Evolutionary conservation across 2,329 filamentous ascomycete species (phyloP), one percentile per base, ranked within the genome.

Genomic region (Trichoderma sp.): DNA sequence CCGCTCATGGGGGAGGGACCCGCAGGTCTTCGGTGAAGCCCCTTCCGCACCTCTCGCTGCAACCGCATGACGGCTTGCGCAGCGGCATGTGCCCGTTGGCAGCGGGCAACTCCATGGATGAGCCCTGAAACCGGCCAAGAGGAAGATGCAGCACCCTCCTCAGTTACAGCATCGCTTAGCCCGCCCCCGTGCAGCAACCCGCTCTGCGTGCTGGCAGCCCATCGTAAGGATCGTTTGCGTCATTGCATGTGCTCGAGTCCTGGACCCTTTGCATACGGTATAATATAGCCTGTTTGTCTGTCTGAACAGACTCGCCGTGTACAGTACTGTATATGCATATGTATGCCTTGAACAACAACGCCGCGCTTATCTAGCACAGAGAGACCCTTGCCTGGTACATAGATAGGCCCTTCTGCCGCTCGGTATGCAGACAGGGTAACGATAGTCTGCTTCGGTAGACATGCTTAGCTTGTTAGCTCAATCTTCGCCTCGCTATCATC

Each of bases 121-220:
- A 34, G 27, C 61, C 61, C 50, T 57, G 61, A 65, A 45, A 57
- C 52, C 25, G 52, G 61, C 52, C 35, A 65, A 57, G 27, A 60
- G 39, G 32, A 64, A 69, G 67, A 57, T 58, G 63, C 34, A 42
- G 35, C 19, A 13, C 42, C 7, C 15, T 50, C 42, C 13, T 17
- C 22, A 57, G 8, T 57, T 17, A 34, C 60, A 29, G 34, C 19
- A 56, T 48, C 50, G 39, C 34, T 42, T 37, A 25, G 45, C 45
- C n/a, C n/a, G n/a, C n/a, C n/a, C 39, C 22, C 35, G 42, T 61
- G 65, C 50, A 63, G 25, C n/a, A 50, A 37, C 58, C 32, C 64
- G 64, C 37, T 53, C 5, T 25, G 35, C n/a, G 42, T 27, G 48
- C 29, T 64, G 60, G 32, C 64, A 37, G 13, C 32, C 27, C 35